These are phyloP conservation scores for Scortechinia acanthostroma DNA, from an alignment of 2,329 filamentous ascomycete species.

Conservation along the genomic window DNA sequence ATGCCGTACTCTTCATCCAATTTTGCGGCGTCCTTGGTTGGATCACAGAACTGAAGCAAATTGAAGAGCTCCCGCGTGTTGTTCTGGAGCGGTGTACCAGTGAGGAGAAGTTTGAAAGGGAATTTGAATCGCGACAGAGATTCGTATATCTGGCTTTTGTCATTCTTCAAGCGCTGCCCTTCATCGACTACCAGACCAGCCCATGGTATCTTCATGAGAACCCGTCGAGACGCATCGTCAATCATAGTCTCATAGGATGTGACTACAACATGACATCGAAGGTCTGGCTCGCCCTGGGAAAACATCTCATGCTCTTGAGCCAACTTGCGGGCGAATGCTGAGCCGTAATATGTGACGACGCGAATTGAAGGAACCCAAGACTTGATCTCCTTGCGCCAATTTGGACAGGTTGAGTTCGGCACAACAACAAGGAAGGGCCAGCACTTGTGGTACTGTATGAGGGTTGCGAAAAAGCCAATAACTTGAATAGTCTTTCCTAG, in stretches of 20 bases:
- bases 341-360: conserved; percentile 89
- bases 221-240: conserved; percentile 58
- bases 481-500: conserved; percentile 95
- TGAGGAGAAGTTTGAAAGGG: conserved; percentile 79
- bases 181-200: conserved; percentile 86
- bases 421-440: conserved; percentile 92
- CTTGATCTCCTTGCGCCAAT: conserved; percentile 94
- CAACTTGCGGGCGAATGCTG: conserved; percentile 65
- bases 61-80: conserved; percentile 94
- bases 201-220: conserved; percentile 73
- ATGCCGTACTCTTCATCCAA: conserved; percentile 72
- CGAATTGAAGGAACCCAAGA: conserved; percentile 80
- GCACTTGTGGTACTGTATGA: conserved; percentile 62
- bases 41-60: conserved; percentile 87
- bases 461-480: conserved; percentile 70
- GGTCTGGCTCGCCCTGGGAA: conserved; percentile 40
- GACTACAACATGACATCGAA: conserved; percentile 85
- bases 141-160: conserved; percentile 74
- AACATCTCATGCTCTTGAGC: conserved; percentile 82
- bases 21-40: conserved; percentile 56
- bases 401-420: conserved; percentile 91
- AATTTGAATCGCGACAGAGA: conserved; percentile 68
- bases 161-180: conserved; percentile 90
- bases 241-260: conserved; percentile 88
- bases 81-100: conserved; percentile 89